Evolutionary conservation across 208 protist species (phyloP), one percentile per base, ranked within the genome.

Genomic region (Wallacemonas collosoma): DNA sequence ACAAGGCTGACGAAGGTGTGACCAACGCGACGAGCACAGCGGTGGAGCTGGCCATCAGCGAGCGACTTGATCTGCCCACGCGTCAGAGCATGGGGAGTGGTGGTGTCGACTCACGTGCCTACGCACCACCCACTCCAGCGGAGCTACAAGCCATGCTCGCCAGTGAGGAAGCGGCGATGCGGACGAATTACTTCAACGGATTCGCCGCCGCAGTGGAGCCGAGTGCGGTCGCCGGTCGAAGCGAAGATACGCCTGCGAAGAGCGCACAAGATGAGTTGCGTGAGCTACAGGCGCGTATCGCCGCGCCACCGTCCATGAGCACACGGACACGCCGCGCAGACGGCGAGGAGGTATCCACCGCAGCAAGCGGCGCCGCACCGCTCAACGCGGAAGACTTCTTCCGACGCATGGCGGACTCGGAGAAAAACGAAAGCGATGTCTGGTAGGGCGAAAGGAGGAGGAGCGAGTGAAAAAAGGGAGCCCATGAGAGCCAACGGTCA

Each of bases 121-220:
- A 58, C 64, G 64, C 64, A 5, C 64, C 64, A n/a, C 64, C 45
- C 4, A 69, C 51, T 15, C 64, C 48, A 4, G 15, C 44, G 48
- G 17, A 69, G 36, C 2, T 55, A 3, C 26, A 58, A n/a, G 14
- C 44, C 47, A 65, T 69, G 43, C 58, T 77, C n/a, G 75, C 65
- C 14, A 61, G 62, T 40, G 56, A 76, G 35, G 79, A 84, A 17
- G 79, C 54, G 3, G 72, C 60, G 15, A 66, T 81, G 64, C 75
- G 70, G 56, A 57, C 68, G 39, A 71, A 69, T 3, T 81, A 81
- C 66, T 76, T 72, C 47, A 64, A 77, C 56, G 72, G 57, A 40
- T 75, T 81, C 15, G 53, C 64, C 2, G 17, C 61, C 1, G 26
- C 26, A 26, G 26, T 26, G 26, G 60, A n/a, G 50, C 6, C 60